Evolutionary conservation across 345 rosid genomes (phyloP), one percentile per base, ranked within the genome.

Genomic region (Aquilaria yunnanensis): DNA sequence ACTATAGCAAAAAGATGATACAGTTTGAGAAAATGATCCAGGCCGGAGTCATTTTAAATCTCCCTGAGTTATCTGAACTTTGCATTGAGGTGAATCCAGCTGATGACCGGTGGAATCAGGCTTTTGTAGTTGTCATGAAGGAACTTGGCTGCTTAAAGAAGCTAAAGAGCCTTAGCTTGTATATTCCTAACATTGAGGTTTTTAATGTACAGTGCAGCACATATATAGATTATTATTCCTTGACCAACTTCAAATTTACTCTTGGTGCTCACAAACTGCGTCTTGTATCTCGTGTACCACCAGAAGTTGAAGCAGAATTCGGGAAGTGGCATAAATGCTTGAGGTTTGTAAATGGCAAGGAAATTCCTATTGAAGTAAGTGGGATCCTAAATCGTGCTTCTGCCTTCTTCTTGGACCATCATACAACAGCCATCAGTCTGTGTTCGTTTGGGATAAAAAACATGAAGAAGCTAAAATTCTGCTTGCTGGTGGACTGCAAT

Each of bases 351-450:
- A 74, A 66, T 61, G 74, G 74, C 29, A 56, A n/a, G 1, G 62
- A 51, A 13, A 5, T 57, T 16, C 46, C 59, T 12, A 52, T 0
- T 6, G 71, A 57, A 7, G 49, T 70, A 5, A 29, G 52, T 56
- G 51, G 47, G 51, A 12, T 62, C 32, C 52, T 70, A 1, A 14
- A 5, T 5, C 13, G n/a, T 8, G 57, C 78, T 34, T 43, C 51
- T 52, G 63, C 66, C 1, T 74, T 74, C 23, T 66, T 51, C 63
- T 47, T 74, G 47, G 74, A 74, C 12, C 67, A 71, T 4, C 67
- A 70, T 16, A 10, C 49, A 4, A 58, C 56, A 61, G 57, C 54
- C 0, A 59, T n/a, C n/a, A 66, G 12, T 32, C 63, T 74, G 2
- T 66, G 59, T 3, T 61, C 57, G 23, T 63, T 74, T 32, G 72